A percentile compares a stretch with the other conserved stretches of the same genome.
These are phyloP conservation scores for Zymoseptoria pseudotritici DNA, from an alignment of 2,329 filamentous ascomycete species.

Conservation along the genomic window DNA sequence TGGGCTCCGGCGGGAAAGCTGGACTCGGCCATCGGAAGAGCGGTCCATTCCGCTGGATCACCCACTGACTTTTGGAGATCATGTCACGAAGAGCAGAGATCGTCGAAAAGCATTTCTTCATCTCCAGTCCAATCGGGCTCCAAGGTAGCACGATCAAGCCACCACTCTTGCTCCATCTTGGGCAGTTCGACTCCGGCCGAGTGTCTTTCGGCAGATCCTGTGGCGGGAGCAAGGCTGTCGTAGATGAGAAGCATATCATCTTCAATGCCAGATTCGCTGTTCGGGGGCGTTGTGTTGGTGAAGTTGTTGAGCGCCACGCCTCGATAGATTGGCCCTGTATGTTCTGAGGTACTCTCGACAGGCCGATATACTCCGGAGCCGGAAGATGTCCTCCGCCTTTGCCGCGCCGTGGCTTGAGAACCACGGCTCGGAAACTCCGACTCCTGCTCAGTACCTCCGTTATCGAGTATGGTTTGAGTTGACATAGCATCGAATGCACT, in stretches of 20 bases:
- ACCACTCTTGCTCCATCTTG: neutral
- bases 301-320: neutral
- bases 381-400: neutral
- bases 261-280: neutral
- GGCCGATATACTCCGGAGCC: neutral
- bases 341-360: neutral
- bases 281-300: neutral
- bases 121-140: neutral
- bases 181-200: neutral
- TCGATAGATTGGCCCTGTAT: neutral
- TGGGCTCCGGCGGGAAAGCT: too few species aligned
- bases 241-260: slow-evolving; percentile 5
- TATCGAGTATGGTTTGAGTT: neutral
- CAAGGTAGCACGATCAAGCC: neutral
- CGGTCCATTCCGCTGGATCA: too few species aligned
- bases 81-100: neutral
- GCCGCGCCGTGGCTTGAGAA: neutral
- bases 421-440: neutral
- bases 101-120: neutral
- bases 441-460: neutral
- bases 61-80: neutral
- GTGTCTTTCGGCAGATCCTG: neutral
- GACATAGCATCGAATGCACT: neutral
- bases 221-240: slow-evolving; percentile 2
- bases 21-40: too few species aligned